Evolutionary conservation across 208 protist species (phyloP), one percentile per base, ranked within the genome.

Genomic region (Novymonas esmeraldas): DNA sequence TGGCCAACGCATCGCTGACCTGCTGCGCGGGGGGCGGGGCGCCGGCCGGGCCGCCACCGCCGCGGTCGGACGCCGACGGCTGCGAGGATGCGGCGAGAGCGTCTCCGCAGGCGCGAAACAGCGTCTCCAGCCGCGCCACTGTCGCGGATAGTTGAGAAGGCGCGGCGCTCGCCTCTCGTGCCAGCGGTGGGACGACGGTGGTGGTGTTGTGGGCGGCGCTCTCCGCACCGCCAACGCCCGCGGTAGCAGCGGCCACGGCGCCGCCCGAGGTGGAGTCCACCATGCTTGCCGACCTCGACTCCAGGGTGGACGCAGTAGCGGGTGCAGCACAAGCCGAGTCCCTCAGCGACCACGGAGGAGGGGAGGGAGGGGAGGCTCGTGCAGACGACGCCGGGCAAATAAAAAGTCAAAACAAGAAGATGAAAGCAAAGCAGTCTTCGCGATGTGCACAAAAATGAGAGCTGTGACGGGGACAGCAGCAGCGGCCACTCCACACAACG

Each of bases 1-100:
- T 31, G 34, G 59, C 62, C 34, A 83, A 26, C n/a, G 76, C 66
- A 11, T 52, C 33, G 7, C 70, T 49, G 31, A 79, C 57, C 14
- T 51, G 44, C 14, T 46, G n/a, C 13, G 33, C 33, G n/a, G 29
- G 45, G 50, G 2, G 49, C 14, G 44, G n/a, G 11, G 56, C 7
- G n/a, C 16, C 10, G 22, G 41, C 9, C 6, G 20, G 5, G 58
- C 10, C 4, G 34, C 33, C 11, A 34, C 41, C 16, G 13, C 46
- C 4, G 34, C 20, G 10, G 29, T 62, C 36, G 26, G 63, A 18
- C 11, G 44, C 28, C 1, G 36, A 42, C 7, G 41, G 28, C 46
- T 20, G 24, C 16, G 14, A 4, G 34, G 16, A 41, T 14, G 44
- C 59, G 44, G 26, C 33, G 59, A 64, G 59, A 41, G 59, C 41